Percentiles rank a stretch among this genome's conserved stretches.
These are phyloP conservation scores for Kwoniella heveanensis DNA, from an alignment of 768 basidiomycete genomes.

Conservation along the genomic window DNA sequence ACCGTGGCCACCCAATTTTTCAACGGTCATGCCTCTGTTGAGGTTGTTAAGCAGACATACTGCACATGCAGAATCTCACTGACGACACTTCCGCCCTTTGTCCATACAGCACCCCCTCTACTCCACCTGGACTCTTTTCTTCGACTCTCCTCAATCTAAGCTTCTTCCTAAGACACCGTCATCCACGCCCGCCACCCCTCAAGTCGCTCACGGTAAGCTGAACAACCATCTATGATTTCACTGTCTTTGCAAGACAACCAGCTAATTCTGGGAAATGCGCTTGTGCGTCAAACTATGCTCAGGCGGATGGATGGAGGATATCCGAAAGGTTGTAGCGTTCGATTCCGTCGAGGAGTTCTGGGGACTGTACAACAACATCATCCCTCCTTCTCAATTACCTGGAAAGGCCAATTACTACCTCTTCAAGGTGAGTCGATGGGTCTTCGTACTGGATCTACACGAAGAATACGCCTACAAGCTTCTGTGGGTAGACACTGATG, in stretches of 20 bases:
- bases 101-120: slow-evolving; percentile 79
- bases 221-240: too few species aligned
- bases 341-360: slow-evolving; percentile 99
- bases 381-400: slow-evolving; percentile 88
- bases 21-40: too few species aligned
- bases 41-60: too few species aligned
- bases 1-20: too few species aligned
- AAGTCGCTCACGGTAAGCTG: slow-evolving; percentile 40
- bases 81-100: slow-evolving; percentile 7
- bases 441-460: too few species aligned
- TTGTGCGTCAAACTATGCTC: not conserved
- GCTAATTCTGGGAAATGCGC: too few species aligned
- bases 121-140: slow-evolving; percentile 97
- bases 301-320: slow-evolving; percentile 93
- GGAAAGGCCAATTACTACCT: slow-evolving; percentile 99
- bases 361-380: slow-evolving; percentile 99
- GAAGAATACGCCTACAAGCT: too few species aligned
- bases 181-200: slow-evolving; percentile 67
- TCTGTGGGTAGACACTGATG: not conserved
- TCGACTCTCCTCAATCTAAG: slow-evolving; percentile 91
- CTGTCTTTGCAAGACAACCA: too few species aligned
- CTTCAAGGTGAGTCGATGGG: slow-evolving; percentile 78
- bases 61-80: slow-evolving; percentile 26
- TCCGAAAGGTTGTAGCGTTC: slow-evolving; percentile 92
- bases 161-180: slow-evolving; percentile 64